Evolutionary conservation across 148 eudicot species (phyloP), one percentile per base, ranked within the genome.

Genomic region (Heliosperma pusillum): DNA sequence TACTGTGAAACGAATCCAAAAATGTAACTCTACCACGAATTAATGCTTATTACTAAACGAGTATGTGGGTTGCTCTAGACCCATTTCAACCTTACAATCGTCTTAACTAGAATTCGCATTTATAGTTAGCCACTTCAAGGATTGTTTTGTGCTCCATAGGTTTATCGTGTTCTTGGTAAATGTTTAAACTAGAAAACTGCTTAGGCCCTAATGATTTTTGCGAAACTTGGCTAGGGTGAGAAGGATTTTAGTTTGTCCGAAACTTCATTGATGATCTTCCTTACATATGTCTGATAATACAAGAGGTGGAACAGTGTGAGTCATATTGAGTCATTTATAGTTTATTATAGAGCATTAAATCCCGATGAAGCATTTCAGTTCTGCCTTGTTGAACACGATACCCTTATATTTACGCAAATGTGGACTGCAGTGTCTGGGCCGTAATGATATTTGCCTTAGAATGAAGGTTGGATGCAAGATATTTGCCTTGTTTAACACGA

Each of bases 121-220:
- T 47, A 47, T 60, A 24, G 64, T 60, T 60, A 5, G 27, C 50
- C 60, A 21, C 5, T 58, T 24, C 30, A 16, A 61, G 75, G 53
- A 26, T 19, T 47, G 24, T 20, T 74, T 42, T 63, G 57, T 27
- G 13, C 42, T 36, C 9, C 42, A 22, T 53, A 45, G 17, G 17
- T 15, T 13, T 27, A 15, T 78, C 29, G 42, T 24, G 45, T 57
- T 72, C 30, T 72, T 76, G 61, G 65, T 66, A 19, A n/a, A n/a
- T n/a, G n/a, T n/a, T n/a, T n/a, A n/a, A n/a, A n/a, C n/a, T n/a
- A n/a, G n/a, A n/a, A n/a, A n/a, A n/a, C n/a, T n/a, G n/a, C n/a
- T n/a, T n/a, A n/a, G n/a, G n/a, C n/a, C n/a, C n/a, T n/a, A n/a
- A n/a, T n/a, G n/a, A n/a, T n/a, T n/a, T n/a, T n/a, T n/a, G n/a